These are phyloP conservation scores for Dendrobium huoshanense DNA, from an alignment of 106 monocot species.

Conservation along the genomic window DNA sequence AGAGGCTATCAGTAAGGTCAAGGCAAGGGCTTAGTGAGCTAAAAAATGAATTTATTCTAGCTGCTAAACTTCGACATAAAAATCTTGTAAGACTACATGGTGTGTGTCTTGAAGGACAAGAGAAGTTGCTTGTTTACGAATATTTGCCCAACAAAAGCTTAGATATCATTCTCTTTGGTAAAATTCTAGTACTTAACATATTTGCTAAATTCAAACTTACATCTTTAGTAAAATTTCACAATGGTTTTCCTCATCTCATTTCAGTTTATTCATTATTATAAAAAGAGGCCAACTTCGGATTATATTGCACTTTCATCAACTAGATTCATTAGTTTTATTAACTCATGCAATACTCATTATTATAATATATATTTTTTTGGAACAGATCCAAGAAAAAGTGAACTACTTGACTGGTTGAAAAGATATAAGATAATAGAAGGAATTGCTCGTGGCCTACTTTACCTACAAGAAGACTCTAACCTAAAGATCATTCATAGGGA, in stretches of 20 bases:
- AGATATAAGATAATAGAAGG: constrained; percentile 11
- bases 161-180: constrained; percentile 23
- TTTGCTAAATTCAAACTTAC: not conserved
- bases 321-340: too few species aligned
- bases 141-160: constrained; percentile 32
- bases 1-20: constrained; percentile 21
- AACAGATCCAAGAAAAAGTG: too few species aligned
- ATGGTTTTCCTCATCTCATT: not conserved
- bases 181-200: not conserved
- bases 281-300: too few species aligned
- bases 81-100: constrained; percentile 27
- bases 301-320: too few species aligned
- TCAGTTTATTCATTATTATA: not conserved
- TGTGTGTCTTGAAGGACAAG: constrained; percentile 20
- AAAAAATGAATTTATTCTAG: constrained; percentile 18
- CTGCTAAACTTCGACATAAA: constrained; percentile 30
- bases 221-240: not conserved
- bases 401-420: not conserved
- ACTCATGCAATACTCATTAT: not conserved
- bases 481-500: constrained; percentile 14
- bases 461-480: constrained; percentile 17
- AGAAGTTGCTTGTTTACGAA: constrained; percentile 27
- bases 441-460: constrained; percentile 16
- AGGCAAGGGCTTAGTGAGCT: constrained; percentile 21
- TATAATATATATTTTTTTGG: not conserved